phyloP scores from a whole-genome alignment of 2,329 filamentous ascomycete genomes.

The Trichoderma cornu-damae region DNA sequence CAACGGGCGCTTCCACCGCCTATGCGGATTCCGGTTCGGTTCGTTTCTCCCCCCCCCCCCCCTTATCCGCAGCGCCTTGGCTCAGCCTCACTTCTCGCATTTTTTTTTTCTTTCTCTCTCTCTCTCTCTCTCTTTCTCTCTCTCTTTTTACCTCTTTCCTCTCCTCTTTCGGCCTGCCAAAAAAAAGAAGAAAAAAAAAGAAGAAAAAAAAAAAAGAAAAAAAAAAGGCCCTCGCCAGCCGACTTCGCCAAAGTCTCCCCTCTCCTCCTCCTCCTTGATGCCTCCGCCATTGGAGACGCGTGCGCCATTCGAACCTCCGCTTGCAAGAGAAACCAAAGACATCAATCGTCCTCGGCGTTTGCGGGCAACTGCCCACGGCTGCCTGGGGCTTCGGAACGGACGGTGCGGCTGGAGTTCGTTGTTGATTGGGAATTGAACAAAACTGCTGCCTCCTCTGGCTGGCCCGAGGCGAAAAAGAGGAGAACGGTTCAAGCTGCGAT shows the following conservation, averaged over 20 bases:
- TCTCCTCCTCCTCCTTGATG: slow-evolving; percentile 7
- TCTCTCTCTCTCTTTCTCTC: too few relatives aligned
- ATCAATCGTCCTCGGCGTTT: neutral
- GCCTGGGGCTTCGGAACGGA: neutral
- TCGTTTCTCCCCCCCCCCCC: neutral
- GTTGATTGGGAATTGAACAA: neutral
- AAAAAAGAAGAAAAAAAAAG: too few relatives aligned
- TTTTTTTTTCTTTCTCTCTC: too few relatives aligned
- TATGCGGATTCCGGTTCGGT: slow-evolving; percentile 2
- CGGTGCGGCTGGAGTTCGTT: too few relatives aligned
- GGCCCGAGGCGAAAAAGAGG: slow-evolving; percentile 14
- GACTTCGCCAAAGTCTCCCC: too few relatives aligned
- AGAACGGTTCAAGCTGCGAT: slow-evolving; percentile 10
- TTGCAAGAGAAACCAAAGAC: neutral
- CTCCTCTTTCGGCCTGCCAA: too few relatives aligned
- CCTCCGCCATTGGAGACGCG: slow-evolving; percentile 9
- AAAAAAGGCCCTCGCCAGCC: too few relatives aligned
- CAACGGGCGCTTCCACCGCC: too few relatives aligned
- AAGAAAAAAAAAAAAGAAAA: too few relatives aligned
- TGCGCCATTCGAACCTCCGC: neutral
- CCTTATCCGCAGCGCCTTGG: too few relatives aligned
- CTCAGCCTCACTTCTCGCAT: slow-evolving; percentile 6
- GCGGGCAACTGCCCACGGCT: slow-evolving; percentile 13
- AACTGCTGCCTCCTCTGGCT: slow-evolving; percentile 17
- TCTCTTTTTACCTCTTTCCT: too few relatives aligned